Base-by-base conservation (phyloP, 2,329 filamentous ascomycete species). In the Stylonectria norvegica region DNA sequence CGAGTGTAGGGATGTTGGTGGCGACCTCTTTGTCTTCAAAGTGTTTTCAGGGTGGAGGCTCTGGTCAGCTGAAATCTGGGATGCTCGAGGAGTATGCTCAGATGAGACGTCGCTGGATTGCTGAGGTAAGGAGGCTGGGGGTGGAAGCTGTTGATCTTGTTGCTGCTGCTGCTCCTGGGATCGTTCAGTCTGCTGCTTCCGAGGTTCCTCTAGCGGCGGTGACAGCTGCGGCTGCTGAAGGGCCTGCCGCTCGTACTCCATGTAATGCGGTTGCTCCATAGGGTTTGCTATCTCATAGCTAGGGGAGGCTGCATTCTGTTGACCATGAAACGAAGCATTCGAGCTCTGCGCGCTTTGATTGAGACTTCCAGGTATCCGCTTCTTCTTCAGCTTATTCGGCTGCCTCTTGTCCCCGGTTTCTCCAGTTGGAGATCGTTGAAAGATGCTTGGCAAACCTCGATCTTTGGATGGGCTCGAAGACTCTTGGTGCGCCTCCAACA, bases 311-410 rank as follows among this genome's bases (percentile, higher is more conserved):
- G 66, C 59, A 30, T 67, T 62, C 10, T 70, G 72, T 27, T 63
- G 61, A 29, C 44, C 39, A 35, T 71, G 62, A 12, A 95, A 70
- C 6, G 90, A 96, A 12, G 86, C 79, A 5, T 79, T 85, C 12
- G 93, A 97, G 59, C 90, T 96, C 49, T 95, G 89, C 0, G 91
- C 90, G 60, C 91, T 96, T 15, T 83, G 84, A 53, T 89, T 90
- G 16, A 85, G 68, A 57, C 86, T 88, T 29, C 81, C 83, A 0
- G 86, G 83, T 40, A 86, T 71, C 48, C 83, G 76, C 65, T 88
- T 95, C 72, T 97, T 97, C 63, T 85, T 86, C 36, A 98, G 70
- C 65, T 96, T 95, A 58, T 95, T 96, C 0, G 89, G 88, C 59
- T 84, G 85, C 32, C 86, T 79, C 54, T 77, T 82, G 47, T 83